Conservation (phyloP, 495 filamentous ascomycete genomes). For the Cudoniella acicularis region DNA sequence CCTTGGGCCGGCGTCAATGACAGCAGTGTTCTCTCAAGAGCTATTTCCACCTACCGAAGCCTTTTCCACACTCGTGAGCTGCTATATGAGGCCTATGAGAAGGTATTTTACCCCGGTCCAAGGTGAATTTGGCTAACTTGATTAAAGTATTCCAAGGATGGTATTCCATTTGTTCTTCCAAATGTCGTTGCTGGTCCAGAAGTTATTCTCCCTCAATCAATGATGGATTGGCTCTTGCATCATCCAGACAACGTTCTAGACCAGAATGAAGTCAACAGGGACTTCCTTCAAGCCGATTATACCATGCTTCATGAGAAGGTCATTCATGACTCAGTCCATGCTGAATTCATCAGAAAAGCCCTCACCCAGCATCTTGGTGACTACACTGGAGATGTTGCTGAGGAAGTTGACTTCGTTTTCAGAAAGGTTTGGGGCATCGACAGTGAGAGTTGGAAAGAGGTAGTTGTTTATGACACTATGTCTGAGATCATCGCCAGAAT, state of each 20-base stretch:
- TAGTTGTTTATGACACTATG: constrained; percentile 38
- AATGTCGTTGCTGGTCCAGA: constrained; percentile 38
- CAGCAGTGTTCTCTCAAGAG: not conserved
- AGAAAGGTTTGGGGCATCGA: constrained; percentile 32
- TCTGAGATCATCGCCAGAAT: constrained; percentile 38
- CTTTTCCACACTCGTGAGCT: constrained; percentile 4
- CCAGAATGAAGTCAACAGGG: constrained; percentile 32
- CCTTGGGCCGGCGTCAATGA: constrained; percentile 9
- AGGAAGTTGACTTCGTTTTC: constrained; percentile 38
- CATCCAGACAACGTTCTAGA: constrained; percentile 41
- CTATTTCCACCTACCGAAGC: constrained; percentile 4
- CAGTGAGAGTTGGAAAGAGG: constrained; percentile 28
- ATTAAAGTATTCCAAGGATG: constrained; percentile 35
- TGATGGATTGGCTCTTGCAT: constrained; percentile 39
- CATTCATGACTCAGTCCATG: constrained; percentile 31
- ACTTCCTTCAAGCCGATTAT: constrained; percentile 37
- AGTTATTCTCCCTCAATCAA: constrained; percentile 38
- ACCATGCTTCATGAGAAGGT: constrained; percentile 34
- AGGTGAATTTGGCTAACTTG: not conserved
- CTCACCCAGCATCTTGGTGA: constrained; percentile 39
- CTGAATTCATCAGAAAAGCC: constrained; percentile 34
- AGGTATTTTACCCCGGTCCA: not conserved
- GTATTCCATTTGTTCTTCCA: constrained; percentile 35
- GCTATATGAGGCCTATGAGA: constrained; percentile 10
- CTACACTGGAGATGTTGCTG: constrained; percentile 35